Conservation (phyloP, 768 basidiomycete species). For the Suillus brevipes region DNA sequence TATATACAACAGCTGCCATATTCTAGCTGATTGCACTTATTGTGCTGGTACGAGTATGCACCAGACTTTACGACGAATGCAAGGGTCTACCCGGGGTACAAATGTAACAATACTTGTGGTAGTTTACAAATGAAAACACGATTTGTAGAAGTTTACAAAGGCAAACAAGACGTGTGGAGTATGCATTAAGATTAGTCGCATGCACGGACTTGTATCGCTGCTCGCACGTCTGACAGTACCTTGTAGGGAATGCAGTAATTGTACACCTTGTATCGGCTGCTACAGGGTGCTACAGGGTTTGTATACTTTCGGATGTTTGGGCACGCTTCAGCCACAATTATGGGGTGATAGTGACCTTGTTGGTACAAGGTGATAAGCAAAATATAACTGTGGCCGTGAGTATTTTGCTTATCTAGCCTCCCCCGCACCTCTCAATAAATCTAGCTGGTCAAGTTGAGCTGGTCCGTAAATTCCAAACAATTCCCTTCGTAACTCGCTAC, state of each 20-base stretch:
- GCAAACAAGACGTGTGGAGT: not conserved
- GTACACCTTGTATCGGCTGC: not conserved
- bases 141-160: not conserved
- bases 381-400: too few relatives aligned
- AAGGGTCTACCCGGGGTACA: not conserved
- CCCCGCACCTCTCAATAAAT: too few relatives aligned
- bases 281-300: not conserved
- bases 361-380: too few relatives aligned
- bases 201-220: too few relatives aligned
- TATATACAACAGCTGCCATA: not conserved
- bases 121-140: too few relatives aligned
- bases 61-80: not conserved
- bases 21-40: not conserved
- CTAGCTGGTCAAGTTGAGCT: too few relatives aligned
- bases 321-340: too few relatives aligned
- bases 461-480: not conserved
- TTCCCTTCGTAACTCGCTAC: not conserved
- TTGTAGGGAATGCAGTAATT: not conserved
- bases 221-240: not conserved
- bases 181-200: not conserved
- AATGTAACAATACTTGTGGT: not conserved
- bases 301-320: too few relatives aligned
- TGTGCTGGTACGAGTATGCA: not conserved
- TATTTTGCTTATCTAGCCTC: too few relatives aligned
- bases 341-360: too few relatives aligned